Evolutionary conservation across 1,284 basidiomycete species (phyloP).

Genomic region (Cystobasidium sp.): DNA sequence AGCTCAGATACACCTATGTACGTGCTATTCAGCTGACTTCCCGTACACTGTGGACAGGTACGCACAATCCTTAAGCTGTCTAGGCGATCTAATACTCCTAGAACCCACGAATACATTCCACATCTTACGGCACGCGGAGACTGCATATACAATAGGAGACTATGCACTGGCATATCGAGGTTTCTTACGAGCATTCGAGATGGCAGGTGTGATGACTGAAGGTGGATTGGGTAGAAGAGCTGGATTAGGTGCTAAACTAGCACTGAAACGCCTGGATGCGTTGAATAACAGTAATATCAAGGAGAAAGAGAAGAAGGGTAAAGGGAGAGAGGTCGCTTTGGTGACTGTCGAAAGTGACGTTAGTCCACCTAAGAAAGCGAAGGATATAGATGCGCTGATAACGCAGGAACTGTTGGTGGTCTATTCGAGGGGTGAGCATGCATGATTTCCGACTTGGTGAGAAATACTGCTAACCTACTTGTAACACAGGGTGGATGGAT

Average conservation of each 20-base stretch:
- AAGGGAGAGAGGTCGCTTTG: not conserved
- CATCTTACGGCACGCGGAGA: constrained; percentile 80
- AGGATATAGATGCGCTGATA: constrained; percentile 40
- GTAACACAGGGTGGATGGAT: constrained; percentile 30
- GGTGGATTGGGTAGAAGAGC: constrained; percentile 61
- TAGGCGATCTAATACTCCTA: constrained; percentile 80
- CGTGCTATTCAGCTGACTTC: constrained; percentile 42
- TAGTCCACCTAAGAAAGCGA: constrained; percentile 32
- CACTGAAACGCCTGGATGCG: constrained; percentile 6
- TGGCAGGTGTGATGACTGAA: constrained; percentile 62
- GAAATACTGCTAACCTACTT: not conserved
- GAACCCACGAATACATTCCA: constrained; percentile 84
- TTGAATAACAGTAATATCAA: not conserved
- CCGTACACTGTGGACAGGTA: constrained; percentile 59
- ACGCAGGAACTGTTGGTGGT: constrained; percentile 36
- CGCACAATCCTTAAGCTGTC: constrained; percentile 69
- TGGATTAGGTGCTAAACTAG: constrained; percentile 68
- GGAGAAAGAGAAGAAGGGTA: not conserved
- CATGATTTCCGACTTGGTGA: not conserved
- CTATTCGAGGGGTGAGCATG: constrained; percentile 27
- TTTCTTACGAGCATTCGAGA: constrained; percentile 80
- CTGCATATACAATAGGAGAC: constrained; percentile 74
- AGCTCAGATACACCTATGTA: not conserved
- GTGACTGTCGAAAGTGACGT: not conserved
- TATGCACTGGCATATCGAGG: constrained; percentile 78